Evolutionary conservation across 2,329 filamentous ascomycete species (phyloP), one percentile per base, ranked within the genome.

Genomic region (Colletotrichum musae): DNA sequence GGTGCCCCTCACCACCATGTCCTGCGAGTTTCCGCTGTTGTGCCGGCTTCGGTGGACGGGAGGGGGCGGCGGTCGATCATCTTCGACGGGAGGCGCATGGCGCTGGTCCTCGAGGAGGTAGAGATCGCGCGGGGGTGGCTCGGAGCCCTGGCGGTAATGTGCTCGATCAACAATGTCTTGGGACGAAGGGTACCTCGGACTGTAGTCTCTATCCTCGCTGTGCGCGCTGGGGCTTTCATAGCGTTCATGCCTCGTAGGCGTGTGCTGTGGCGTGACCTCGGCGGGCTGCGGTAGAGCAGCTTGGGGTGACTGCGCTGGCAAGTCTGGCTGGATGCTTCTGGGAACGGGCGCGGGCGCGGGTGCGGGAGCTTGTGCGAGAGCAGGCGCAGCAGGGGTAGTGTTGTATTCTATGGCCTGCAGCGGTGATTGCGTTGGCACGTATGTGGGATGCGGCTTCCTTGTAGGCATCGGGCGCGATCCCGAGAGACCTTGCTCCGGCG

Each of bases 1-100:
- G 53, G 78, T 79, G 57, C 74, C 75, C 58, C 84, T 83, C 28
- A 81, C 79, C 4, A 80, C 73, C 50, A 80, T 71, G 26, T 87
- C 86, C 63, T 83, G 79, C 10, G 81, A 74, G 24, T 75, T 76
- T 47, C 80, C 81, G 72, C 81, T 85, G 67, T 80, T 84, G 70
- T 86, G 83, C 68, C 85, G 77, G 65, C 78, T 82, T 66, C 88
- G 78, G 71, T 90, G 88, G 12, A 81, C 87, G 3, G 88, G 88
- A 1, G 88, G 88, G 6, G 87, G 88, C 3, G 88, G 88, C 6
- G 88, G 87, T 3, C 82, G 81, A 39, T 84, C 83, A 48, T 83
- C 78, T 2, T 85, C 84, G 6, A 78, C 70, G 4, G 79, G 73
- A 6, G 79, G 78, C 53, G 75, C 77, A 10, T 81, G 78, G 26